Base-by-base conservation (phyloP, 2,329 filamentous ascomycete species). In the Diaporthe amygdali region DNA sequence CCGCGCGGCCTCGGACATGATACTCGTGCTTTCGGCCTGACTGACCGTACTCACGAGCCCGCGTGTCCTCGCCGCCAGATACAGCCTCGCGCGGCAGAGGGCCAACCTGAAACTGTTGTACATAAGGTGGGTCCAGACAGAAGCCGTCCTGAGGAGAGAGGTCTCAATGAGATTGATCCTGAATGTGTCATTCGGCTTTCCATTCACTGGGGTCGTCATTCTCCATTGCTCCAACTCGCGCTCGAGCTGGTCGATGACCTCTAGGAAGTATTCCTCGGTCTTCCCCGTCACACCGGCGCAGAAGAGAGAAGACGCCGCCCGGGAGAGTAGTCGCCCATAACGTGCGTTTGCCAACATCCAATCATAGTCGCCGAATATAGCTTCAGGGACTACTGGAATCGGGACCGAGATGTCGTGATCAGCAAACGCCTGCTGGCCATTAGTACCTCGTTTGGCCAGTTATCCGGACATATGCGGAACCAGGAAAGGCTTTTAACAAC, bases 321-420 rank as follows among this genome's bases (percentile, higher is more conserved):
- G 73, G 1, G 79, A 79, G 1, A 81, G 63, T 0, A 80, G 66
- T 0, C 78, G 75, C 0, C 75, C 74, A 27, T 80, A 76, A 3
- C 77, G 77, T 12, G 76, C 75, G 1, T 71, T 68, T 7, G 75
- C 63, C 4, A 80, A 67, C 47, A 78, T 75, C 76, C 77, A 79
- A 69, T 76, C 75, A 46, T 76, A 74, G 8, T 76, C 78, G 1
- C 73, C 75, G 3, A 75, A 69, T 0, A 74, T 59, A 8, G 74
- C 71, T 51, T 77, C 77, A 4, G 75, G 74, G 3, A 77, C 70
- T 3, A 56, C 12, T 1, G 79, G 78, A 1, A 80, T 71, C 0
- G 78, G 78, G n/a, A 77, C 78, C 7, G 74, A 74, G 44, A 81
- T 81, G 69, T 80, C 78, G 52, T 77, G 74, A 69, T 81, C 79